Percentiles rank a stretch among this genome's conserved stretches.
Evolutionary conservation across 1,284 basidiomycete species (phyloP).

Genomic region (Malassezia restricta): DNA sequence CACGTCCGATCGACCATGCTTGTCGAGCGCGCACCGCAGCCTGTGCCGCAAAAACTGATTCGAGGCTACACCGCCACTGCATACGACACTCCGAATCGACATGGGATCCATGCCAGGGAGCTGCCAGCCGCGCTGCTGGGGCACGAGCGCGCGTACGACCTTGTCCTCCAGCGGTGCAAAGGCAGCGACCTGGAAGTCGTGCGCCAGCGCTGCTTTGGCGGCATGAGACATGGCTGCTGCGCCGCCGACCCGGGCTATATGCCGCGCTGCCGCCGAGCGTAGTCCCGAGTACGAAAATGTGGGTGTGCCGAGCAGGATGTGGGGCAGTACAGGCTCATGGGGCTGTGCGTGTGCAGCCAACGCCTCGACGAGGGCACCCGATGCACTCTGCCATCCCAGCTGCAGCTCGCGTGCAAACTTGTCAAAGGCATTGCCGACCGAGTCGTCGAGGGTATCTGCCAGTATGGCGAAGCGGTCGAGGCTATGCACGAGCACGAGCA

Average conservation of each 20-base stretch:
- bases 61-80: constrained; percentile 40
- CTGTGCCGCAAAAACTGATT: constrained; percentile 27
- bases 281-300: constrained; percentile 39
- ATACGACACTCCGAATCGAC: constrained; percentile 26
- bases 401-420: constrained; percentile 33
- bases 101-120: constrained; percentile 8
- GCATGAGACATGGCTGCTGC: neutral
- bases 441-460: constrained; percentile 34
- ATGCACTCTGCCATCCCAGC: constrained; percentile 31
- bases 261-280: constrained; percentile 21
- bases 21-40: constrained; percentile 19
- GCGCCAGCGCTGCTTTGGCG: constrained; percentile 15
- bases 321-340: constrained; percentile 13
- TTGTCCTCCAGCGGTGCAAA: constrained; percentile 38
- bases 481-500: constrained; percentile 29
- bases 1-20: constrained; percentile 18
- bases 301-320: constrained; percentile 23
- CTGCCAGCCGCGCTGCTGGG: constrained; percentile 7
- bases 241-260: constrained; percentile 12
- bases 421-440: constrained; percentile 42
- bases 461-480: constrained; percentile 25
- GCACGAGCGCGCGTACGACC: constrained; percentile 16
- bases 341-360: constrained; percentile 10
- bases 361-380: constrained; percentile 34
- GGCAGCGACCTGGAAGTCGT: constrained; percentile 32